These are phyloP conservation scores for Leishmania lainsoni DNA, from an alignment of 208 protist species.

Conservation along the genomic window DNA sequence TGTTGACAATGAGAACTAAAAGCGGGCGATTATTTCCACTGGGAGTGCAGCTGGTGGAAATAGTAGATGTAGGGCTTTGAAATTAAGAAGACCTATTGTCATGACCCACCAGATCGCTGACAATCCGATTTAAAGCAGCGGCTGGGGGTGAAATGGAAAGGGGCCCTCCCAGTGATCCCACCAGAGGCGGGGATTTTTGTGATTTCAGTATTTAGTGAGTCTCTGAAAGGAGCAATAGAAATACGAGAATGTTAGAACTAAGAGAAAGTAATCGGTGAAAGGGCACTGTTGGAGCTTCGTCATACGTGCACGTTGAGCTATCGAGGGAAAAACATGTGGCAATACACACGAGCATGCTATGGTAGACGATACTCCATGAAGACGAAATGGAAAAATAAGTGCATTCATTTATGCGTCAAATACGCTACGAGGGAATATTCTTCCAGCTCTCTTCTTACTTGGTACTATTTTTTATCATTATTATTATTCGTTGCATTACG, in stretches of 20 bases:
- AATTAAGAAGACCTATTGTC: conserved; percentile 62
- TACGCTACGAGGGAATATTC: background rate
- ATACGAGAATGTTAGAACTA: background rate
- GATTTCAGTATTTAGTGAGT: background rate
- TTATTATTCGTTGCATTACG: background rate
- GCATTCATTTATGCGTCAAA: background rate
- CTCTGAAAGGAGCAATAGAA: background rate
- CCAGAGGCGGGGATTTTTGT: conserved; percentile 5
- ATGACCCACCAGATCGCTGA: conserved; percentile 56
- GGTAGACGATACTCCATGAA: background rate
- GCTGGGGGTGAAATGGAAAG: conserved; percentile 60
- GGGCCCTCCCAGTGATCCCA: conserved; percentile 16
- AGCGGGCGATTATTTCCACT: conserved; percentile 60
- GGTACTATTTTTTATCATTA: background rate
- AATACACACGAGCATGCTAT: background rate
- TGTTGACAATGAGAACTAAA: conserved; percentile 57
- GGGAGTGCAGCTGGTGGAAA: conserved; percentile 69
- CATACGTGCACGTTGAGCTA: background rate
- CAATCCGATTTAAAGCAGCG: conserved; percentile 41
- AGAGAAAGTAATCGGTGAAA: background rate
- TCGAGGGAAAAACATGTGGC: background rate
- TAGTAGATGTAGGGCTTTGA: conserved; percentile 53
- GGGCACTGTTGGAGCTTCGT: background rate
- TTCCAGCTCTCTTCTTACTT: background rate
- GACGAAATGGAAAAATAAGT: no score